phyloP scores from a whole-genome alignment of 2,329 filamentous ascomycete genomes.

The Penicillium frequentans region DNA sequence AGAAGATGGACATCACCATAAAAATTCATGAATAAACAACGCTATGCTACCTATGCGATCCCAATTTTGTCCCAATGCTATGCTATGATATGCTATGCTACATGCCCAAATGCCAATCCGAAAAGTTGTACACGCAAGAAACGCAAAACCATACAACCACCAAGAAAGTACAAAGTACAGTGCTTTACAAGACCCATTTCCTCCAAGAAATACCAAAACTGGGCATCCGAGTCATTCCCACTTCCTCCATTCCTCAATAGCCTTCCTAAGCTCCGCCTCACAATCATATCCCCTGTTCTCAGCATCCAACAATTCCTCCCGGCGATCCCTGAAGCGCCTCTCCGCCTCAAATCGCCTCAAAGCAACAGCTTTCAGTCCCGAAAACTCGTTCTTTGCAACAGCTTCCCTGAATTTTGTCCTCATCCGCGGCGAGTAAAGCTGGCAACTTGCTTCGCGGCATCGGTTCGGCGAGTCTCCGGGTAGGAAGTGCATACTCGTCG shows the following conservation, averaged over 20 bases:
- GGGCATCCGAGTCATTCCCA: slow-evolving; percentile 47
- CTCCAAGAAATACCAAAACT: background rate
- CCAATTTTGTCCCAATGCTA: background rate
- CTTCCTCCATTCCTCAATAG: slow-evolving; percentile 53
- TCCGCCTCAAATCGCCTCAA: slow-evolving; percentile 60
- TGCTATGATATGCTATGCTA: slow-evolving; percentile 1
- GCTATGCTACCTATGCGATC: background rate
- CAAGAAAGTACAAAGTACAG: background rate
- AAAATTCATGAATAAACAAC: background rate
- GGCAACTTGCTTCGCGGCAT: slow-evolving; percentile 58
- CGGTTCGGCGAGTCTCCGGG: slow-evolving; percentile 48
- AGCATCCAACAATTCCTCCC: slow-evolving; percentile 56
- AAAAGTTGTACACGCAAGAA: background rate
- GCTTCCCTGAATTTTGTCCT: slow-evolving; percentile 68
- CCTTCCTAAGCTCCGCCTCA: slow-evolving; percentile 48
- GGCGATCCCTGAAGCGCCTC: slow-evolving; percentile 57
- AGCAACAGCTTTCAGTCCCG: slow-evolving; percentile 63
- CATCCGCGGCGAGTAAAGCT: slow-evolving; percentile 81
- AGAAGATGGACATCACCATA: background rate
- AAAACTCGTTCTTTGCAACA: slow-evolving; percentile 65
- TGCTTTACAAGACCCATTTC: background rate
- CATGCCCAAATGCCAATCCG: background rate
- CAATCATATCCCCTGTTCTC: slow-evolving; percentile 59
- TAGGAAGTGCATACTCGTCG: slow-evolving; percentile 58
- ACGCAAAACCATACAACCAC: background rate